Base-by-base conservation (phyloP, 1,284 basidiomycete genomes). In the Rhodotorula sp. region DNA sequence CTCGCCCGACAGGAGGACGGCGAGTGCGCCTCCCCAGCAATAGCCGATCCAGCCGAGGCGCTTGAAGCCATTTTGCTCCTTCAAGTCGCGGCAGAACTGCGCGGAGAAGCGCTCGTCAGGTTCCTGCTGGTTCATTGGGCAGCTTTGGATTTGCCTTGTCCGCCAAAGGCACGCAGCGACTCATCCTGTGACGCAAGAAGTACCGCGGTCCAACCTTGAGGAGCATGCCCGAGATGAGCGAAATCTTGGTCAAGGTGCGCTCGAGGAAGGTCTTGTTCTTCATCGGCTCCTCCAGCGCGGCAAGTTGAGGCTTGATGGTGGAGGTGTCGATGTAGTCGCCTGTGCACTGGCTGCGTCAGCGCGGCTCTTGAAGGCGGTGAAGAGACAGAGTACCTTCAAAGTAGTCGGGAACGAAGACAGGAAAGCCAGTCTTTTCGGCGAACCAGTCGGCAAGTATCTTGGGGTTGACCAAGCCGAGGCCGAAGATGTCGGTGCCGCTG, bases 401-500 rank as follows among this genome's bases (percentile, higher is more conserved):
- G 9, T 58, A 27, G 30, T 69, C 67, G 2, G 67, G 67, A 17
- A 69, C 67, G 27, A 54, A 65, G 49, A 64, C 63, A 6, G 30
- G 32, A 6, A 51, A 6, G 6, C 61, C 62, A 2, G 63, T 59
- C 7, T 32, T 27, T 1, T 27, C 34, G 2, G 67, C 62, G 27
- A 69, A 51, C 32, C 44, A 44, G 48, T 70, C 68, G 11, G 68
- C 68, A 15, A 66, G 39, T 36, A 70, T 29, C 48, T 60, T 63
- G 57, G 56, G n/a, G 58, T 67, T 67, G 20, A 61, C 52, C 9
- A 70, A 36, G 2, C 60, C 64, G 24, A 70, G 32, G 9, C 64
- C 64, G 30, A 70, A 70, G 30, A 67, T 47, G 54, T 70, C 68
- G 17, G 53, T 52, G 2, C 61, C 68, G 20, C 64, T 70, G 61